Percentiles rank a stretch among this genome's conserved stretches.
Conservation (phyloP, 805 yeast genomes). For the Ogataea zsoltii region DNA sequence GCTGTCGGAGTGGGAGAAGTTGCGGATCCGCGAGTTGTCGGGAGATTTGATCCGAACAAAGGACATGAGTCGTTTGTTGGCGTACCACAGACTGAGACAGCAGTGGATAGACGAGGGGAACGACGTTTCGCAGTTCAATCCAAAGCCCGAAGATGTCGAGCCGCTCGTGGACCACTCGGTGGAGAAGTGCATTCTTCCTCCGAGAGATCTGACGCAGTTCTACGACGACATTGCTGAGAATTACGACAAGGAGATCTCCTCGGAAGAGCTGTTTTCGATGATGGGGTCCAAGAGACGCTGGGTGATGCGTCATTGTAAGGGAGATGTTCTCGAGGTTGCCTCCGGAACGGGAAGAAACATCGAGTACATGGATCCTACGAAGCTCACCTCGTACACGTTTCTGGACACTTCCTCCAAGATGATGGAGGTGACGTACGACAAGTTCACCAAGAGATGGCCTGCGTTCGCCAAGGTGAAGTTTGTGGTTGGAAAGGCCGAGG, state of each 20-base stretch:
- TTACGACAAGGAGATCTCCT: constrained; percentile 77
- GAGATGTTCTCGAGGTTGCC: constrained; percentile 92
- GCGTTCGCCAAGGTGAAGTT: constrained; percentile 72
- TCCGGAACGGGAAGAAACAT: constrained; percentile 96
- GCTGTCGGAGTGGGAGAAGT: constrained; percentile 61
- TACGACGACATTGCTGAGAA: constrained; percentile 76
- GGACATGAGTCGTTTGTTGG: constrained; percentile 58
- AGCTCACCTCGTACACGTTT: constrained; percentile 73
- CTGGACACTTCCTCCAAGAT: constrained; percentile 82
- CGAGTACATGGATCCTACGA: constrained; percentile 62
- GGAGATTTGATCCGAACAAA: constrained; percentile 61
- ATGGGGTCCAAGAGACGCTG: constrained; percentile 71
- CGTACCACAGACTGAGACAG: constrained; percentile 55
- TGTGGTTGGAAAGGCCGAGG: constrained; percentile 89
- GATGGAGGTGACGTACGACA: constrained; percentile 77
- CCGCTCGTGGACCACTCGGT: constrained; percentile 30
- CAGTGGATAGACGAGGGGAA: constrained; percentile 28
- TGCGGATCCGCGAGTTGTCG: constrained; percentile 60
- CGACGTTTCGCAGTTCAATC: constrained; percentile 33
- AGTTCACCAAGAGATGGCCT: constrained; percentile 70
- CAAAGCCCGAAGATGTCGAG: constrained; percentile 35
- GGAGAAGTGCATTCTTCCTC: constrained; percentile 52
- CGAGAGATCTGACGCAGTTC: constrained; percentile 79
- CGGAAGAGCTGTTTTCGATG: constrained; percentile 65
- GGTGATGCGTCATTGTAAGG: constrained; percentile 74